Evolutionary conservation across 306 rosid genomes (phyloP).

Genomic region (Cucurbita maxima): DNA sequence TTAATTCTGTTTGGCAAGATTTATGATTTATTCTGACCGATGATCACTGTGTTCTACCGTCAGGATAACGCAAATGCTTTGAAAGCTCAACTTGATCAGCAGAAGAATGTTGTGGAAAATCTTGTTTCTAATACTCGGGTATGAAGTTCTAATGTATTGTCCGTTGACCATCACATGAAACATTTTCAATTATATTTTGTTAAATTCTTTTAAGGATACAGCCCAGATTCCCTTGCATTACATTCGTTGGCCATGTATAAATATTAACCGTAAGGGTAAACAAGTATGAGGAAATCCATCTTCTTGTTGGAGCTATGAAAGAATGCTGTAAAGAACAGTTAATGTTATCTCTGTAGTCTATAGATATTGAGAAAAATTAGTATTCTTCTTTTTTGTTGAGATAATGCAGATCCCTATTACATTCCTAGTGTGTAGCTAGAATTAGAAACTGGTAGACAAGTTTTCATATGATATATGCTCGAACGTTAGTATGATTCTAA

Average conservation of each 20-base stretch:
- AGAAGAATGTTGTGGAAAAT: slow-evolving; percentile 79
- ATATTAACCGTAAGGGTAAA: background rate
- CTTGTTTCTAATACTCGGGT: slow-evolving; percentile 91
- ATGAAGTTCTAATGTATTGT: background rate
- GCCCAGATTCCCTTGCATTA: background rate
- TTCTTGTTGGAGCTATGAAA: background rate
- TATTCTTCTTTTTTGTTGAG: background rate
- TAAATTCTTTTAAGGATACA: background rate
- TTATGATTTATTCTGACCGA: background rate
- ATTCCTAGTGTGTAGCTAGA: background rate
- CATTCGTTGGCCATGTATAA: background rate
- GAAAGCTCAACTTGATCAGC: slow-evolving; percentile 94
- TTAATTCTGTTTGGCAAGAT: background rate
- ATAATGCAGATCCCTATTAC: background rate
- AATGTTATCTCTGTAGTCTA: background rate
- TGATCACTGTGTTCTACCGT: slow-evolving; percentile 8
- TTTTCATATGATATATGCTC: background rate
- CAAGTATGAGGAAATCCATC: background rate
- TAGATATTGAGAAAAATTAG: background rate
- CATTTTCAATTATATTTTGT: background rate
- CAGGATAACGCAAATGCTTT: slow-evolving; percentile 92
- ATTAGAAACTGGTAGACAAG: background rate
- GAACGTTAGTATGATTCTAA: background rate
- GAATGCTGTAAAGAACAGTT: background rate
- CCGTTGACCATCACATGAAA: background rate